Evolutionary conservation across 2,329 filamentous ascomycete species (phyloP), one percentile per base, ranked within the genome.

Genomic region (Aspergillus aculeatus): DNA sequence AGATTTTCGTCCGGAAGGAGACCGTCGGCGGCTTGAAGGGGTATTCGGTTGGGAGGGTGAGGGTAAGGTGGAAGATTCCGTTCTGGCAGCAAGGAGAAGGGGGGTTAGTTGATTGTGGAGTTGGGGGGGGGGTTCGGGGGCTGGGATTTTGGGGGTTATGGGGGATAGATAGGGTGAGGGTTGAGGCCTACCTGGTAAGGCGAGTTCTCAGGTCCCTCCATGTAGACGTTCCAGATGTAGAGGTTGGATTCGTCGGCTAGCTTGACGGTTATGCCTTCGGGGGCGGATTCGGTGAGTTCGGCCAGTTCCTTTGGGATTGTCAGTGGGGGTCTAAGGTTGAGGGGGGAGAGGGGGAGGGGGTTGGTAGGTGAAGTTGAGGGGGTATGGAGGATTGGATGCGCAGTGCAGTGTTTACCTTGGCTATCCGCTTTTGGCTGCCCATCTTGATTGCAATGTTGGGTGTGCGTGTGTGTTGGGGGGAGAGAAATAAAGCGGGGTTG

Each of bases 21-120:
- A 96, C 83, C 61, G 84, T 81, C 16, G 92, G 92, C 23, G 92
- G 87, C 78, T 95, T 95, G 86, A 96, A 96, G 38, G 92, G 92
- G 81, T 96, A 96, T 71, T 92, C 89, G 68, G 81, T 78, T 14
- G 92, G 92, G 11, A 97, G 86, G 47, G 78, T 82, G 67, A 96
- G 82, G 63, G 87, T 78, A 62, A 97, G 79, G 66, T 85, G 85
- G 84, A 92, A 97, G 66, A 79, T 80, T 71, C 92, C 92, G 68
- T 86, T 88, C 81, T 89, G 64, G 26, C 2, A 2, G 7, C 23
- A 9, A 9, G 7, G 9, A 5, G 7, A 9, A 4, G 7, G 6
- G 6, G 26, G 26, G 26, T 29, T 29, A 29, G 26, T 29, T 26
- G 24, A 7, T 26, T 26, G 5, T 26, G 24, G 24, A 7, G 6